Percentiles rank a stretch among this genome's conserved stretches.
Evolutionary conservation across 2,329 filamentous ascomycete genomes (phyloP).

Genomic region (Colletotrichum australisinense): DNA sequence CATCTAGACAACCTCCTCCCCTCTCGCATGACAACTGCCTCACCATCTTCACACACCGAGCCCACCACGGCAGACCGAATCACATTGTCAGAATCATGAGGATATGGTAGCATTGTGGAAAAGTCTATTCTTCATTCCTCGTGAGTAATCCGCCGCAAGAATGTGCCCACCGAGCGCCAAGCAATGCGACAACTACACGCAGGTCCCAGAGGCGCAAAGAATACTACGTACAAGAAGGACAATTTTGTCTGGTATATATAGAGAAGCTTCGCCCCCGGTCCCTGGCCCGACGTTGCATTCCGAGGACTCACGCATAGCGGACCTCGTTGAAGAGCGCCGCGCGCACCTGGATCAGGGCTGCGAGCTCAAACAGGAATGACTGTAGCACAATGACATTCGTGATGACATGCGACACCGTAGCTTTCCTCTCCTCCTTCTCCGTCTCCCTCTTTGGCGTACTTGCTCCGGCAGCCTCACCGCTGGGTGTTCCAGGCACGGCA

Average conservation of each 20-base stretch:
- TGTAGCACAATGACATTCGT: slow-evolving; percentile 85
- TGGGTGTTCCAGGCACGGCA: slow-evolving; percentile 32
- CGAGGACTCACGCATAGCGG: slow-evolving; percentile 60
- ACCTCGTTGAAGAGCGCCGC: slow-evolving; percentile 83
- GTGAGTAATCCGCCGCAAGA: background rate
- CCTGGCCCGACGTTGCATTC: background rate
- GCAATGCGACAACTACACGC: background rate
- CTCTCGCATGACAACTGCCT: background rate
- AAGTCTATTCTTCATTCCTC: background rate
- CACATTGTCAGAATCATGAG: background rate
- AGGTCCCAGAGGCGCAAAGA: background rate
- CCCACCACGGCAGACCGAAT: background rate
- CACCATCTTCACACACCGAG: background rate
- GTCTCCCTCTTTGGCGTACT: slow-evolving; percentile 41
- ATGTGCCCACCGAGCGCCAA: background rate
- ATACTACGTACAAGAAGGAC: slow-evolving; percentile 16
- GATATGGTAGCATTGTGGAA: background rate
- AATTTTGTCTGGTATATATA: slow-evolving; percentile 1
- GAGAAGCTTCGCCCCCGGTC: background rate
- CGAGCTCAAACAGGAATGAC: slow-evolving; percentile 82
- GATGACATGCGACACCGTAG: slow-evolving; percentile 80
- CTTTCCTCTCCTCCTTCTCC: slow-evolving; percentile 52
- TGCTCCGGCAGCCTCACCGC: slow-evolving; percentile 39
- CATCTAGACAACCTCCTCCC: background rate
- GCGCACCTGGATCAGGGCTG: slow-evolving; percentile 79